phyloP scores from a whole-genome alignment of 169 alveolate species.

The Plasmodium inui region DNA sequence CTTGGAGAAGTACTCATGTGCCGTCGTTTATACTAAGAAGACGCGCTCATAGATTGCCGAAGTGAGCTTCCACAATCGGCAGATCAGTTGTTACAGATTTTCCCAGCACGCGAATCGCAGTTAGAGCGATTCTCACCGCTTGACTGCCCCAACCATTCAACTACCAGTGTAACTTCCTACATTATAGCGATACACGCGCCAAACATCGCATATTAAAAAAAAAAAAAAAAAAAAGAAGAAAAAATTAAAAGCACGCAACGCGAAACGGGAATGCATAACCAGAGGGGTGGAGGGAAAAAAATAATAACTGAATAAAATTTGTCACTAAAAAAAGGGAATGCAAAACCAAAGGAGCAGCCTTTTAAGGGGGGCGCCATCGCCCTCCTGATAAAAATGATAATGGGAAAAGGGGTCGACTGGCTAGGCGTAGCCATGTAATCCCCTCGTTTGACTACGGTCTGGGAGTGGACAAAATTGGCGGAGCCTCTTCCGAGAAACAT shows the following conservation, averaged over 20 bases:
- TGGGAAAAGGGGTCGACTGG: background rate
- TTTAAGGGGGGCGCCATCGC: background rate
- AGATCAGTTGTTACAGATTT: background rate
- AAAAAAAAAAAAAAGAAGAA: background rate
- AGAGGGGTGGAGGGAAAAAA: background rate
- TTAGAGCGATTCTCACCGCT: background rate
- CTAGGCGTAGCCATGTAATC: background rate
- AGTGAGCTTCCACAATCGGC: background rate
- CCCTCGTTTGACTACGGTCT: background rate
- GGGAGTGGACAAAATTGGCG: background rate
- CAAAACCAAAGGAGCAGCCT: background rate
- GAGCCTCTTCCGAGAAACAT: background rate
- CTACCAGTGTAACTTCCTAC: background rate
- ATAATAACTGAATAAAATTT: background rate
- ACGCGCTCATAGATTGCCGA: background rate
- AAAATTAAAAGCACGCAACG: background rate
- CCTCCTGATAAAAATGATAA: background rate
- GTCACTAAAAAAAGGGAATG: background rate
- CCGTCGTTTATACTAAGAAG: constrained; percentile 8
- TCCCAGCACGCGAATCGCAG: background rate
- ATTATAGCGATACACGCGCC: background rate
- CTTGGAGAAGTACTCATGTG: background rate
- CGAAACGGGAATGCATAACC: background rate
- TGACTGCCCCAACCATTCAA: background rate
- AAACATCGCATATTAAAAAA: background rate